A percentile compares a stretch with the other conserved stretches of the same genome.
phyloP scores from a whole-genome alignment of 2,329 filamentous ascomycete genomes.

The Pseudogymnoascus sp. region DNA sequence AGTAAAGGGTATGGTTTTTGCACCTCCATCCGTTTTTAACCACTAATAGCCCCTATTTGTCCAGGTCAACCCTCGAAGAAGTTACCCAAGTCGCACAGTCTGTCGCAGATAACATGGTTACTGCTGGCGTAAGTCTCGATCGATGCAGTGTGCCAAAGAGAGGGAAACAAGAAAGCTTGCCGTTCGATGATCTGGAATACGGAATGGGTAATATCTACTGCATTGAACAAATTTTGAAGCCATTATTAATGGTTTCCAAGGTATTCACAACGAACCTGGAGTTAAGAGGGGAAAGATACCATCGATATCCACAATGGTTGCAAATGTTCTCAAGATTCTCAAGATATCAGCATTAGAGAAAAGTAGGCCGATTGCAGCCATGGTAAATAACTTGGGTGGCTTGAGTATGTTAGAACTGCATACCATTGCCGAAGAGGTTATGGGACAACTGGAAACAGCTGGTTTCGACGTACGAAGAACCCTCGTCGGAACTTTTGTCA shows the following conservation, averaged over 20 bases:
- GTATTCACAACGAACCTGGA: constrained; percentile 39
- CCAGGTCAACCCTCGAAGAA: constrained; percentile 19
- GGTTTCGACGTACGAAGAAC: constrained; percentile 27
- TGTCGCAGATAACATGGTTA: constrained; percentile 31
- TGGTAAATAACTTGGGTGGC: constrained; percentile 10
- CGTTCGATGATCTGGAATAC: constrained; percentile 28
- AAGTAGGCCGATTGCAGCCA: constrained; percentile 18
- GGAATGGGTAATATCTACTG: constrained; percentile 32
- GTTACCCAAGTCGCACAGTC: constrained; percentile 22
- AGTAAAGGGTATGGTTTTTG: background rate
- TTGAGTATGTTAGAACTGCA: constrained; percentile 34
- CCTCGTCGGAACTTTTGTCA: constrained; percentile 42
- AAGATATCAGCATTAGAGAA: background rate
- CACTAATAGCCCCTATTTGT: background rate
- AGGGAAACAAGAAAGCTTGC: constrained; percentile 40
- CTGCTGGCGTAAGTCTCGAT: constrained; percentile 42
- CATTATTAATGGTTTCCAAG: background rate
- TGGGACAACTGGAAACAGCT: constrained; percentile 28
- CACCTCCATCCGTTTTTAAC: background rate
- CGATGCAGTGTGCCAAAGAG: constrained; percentile 45
- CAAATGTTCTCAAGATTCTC: background rate
- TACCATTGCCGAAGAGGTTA: constrained; percentile 36
- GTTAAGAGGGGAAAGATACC: constrained; percentile 10
- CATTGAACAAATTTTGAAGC: background rate
- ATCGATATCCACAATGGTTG: background rate